phyloP scores from a whole-genome alignment of 148 eudicot genomes.

The Silene conica region DNA sequence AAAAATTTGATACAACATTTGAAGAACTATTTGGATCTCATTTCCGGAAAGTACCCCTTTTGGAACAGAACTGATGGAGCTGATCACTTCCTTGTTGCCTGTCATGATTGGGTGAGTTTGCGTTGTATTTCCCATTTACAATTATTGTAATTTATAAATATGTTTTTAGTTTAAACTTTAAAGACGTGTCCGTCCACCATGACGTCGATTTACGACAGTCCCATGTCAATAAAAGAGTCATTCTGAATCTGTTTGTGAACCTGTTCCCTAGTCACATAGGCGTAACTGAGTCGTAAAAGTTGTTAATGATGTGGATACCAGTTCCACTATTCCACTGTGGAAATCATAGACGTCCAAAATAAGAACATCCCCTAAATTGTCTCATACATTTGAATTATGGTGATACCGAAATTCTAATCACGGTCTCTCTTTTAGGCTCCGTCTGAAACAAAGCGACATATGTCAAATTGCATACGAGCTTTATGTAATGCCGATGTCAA shows the following conservation, averaged over 20 bases:
- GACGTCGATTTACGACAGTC: too few species aligned
- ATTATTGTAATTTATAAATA: too few species aligned
- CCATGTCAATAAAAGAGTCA: too few species aligned
- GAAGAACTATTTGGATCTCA: constrained; percentile 40
- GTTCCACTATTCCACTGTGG: too few species aligned
- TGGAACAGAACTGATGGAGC: constrained; percentile 73
- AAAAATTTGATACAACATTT: constrained; percentile 40
- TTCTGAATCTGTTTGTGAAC: too few species aligned
- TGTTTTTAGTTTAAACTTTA: too few species aligned
- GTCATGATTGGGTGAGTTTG: constrained; percentile 69
- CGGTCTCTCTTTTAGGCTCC: constrained; percentile 40
- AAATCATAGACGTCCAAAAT: too few species aligned
- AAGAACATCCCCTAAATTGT: too few species aligned
- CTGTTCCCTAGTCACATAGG: too few species aligned
- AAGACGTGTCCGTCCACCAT: too few species aligned
- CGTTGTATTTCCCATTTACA: background rate
- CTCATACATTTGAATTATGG: background rate
- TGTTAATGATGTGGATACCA: too few species aligned
- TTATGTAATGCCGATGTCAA: constrained; percentile 61
- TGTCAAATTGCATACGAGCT: constrained; percentile 62
- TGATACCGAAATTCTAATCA: background rate
- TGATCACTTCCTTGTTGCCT: constrained; percentile 71
- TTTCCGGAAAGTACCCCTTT: constrained; percentile 45
- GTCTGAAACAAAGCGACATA: constrained; percentile 40
- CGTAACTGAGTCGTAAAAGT: too few species aligned